Conservation (phyloP, 2,329 filamentous ascomycete species). For the Aureobasidium mangrovei region DNA sequence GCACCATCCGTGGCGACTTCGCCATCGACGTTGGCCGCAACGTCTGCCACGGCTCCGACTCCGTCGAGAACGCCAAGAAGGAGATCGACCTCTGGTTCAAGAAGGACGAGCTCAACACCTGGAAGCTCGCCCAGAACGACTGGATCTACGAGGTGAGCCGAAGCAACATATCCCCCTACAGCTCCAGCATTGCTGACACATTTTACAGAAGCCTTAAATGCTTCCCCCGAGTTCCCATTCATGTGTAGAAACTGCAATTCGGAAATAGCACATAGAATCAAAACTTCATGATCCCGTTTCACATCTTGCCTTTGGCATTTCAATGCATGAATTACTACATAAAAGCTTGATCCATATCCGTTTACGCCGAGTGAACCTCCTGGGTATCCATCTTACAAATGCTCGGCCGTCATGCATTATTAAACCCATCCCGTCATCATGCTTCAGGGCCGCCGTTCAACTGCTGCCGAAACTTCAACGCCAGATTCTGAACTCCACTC, state of each 20-base stretch:
- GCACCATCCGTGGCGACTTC: constrained; percentile 95
- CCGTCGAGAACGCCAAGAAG: constrained; percentile 98
- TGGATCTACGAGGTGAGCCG: constrained; percentile 84
- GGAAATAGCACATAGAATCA: not conserved
- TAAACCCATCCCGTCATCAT: not conserved
- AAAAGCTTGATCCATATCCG: not conserved
- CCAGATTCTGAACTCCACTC: constrained; percentile 6
- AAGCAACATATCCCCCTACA: no score
- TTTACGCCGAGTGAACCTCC: not conserved
- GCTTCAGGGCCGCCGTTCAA: constrained; percentile 6
- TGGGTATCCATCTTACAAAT: constrained; percentile 1
- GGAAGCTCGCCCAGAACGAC: constrained; percentile 75
- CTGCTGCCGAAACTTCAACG: constrained; percentile 5
- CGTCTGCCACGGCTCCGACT: constrained; percentile 99
- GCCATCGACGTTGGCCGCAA: constrained; percentile 90
- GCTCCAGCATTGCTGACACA: not conserved
- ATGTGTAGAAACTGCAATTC: not conserved
- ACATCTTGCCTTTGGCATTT: not conserved
- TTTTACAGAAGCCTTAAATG: constrained; percentile 9
- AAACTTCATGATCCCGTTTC: not conserved
- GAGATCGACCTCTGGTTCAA: constrained; percentile 99
- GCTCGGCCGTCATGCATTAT: not conserved
- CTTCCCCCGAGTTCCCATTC: not conserved
- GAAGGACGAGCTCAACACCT: constrained; percentile 72
- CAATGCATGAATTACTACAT: not conserved